Conservation (phyloP, 306 rosid species). For the Fragaria nilgerrensis region DNA sequence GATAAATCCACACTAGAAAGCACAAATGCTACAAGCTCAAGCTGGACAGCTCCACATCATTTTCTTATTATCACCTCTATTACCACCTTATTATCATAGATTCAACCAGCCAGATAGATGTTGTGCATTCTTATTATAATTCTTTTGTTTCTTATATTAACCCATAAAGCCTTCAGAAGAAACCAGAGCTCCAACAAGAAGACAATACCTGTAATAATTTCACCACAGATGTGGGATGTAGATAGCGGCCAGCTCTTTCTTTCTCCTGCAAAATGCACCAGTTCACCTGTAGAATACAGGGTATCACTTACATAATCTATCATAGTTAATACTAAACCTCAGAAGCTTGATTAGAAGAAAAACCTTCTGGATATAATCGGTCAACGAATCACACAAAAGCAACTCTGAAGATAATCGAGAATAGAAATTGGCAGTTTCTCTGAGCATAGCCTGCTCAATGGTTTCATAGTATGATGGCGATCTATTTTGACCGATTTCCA, state of each 20-base stretch:
- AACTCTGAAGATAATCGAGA: not conserved
- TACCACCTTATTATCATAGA: not conserved
- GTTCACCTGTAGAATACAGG: slow-evolving; percentile 2
- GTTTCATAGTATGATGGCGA: not conserved
- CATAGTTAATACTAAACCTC: not conserved
- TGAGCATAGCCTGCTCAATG: not conserved
- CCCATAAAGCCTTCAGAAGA: not conserved
- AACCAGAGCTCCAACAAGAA: not conserved
- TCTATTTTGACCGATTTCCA: not conserved
- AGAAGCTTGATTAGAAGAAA: not conserved
- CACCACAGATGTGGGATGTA: not conserved
- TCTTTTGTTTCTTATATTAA: not conserved
- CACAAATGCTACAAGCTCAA: not conserved
- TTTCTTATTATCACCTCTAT: not conserved
- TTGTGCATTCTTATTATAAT: not conserved
- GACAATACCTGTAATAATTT: not conserved
- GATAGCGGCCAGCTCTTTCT: not conserved
- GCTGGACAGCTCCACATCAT: not conserved
- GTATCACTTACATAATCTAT: not conserved
- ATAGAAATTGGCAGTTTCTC: slow-evolving; percentile 2
- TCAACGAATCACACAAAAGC: not conserved
- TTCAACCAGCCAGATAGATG: not conserved
- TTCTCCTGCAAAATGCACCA: not conserved
- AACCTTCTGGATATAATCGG: not conserved
- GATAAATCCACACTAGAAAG: not conserved